phyloP scores from a whole-genome alignment of 768 basidiomycete species.

The Trametes elegans region DNA sequence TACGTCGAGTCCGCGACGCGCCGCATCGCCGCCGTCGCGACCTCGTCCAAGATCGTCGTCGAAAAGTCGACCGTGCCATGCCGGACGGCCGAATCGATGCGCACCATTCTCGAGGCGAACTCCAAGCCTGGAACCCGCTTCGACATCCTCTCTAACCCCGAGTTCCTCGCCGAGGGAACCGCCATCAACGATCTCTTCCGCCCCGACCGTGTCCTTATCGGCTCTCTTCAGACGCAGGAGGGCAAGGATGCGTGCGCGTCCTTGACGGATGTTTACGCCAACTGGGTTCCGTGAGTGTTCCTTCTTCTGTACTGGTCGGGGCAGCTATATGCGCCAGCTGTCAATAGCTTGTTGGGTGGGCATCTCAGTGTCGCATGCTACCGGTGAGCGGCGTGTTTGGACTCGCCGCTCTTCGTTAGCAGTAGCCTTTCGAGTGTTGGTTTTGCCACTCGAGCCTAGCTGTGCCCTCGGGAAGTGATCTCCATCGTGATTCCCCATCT shows the following conservation, averaged over 20 bases:
- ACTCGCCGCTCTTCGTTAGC: no score
- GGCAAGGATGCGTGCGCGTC: slow-evolving; percentile 79
- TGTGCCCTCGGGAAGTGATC: no score
- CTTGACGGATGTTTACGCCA: slow-evolving; percentile 80
- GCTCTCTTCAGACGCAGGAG: slow-evolving; percentile 87
- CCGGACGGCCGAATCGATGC: slow-evolving; percentile 98
- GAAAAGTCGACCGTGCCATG: slow-evolving; percentile 99
- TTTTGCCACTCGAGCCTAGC: no score
- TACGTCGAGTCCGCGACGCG: slow-evolving; percentile 97
- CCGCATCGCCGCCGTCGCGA: slow-evolving; percentile 90
- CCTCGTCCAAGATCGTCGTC: slow-evolving; percentile 93
- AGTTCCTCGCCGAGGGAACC: slow-evolving; percentile 98
- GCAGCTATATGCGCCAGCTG: not conserved
- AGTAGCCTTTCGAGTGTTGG: no score
- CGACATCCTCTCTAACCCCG: slow-evolving; percentile 98
- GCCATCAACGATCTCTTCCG: slow-evolving; percentile 85
- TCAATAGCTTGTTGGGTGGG: no score
- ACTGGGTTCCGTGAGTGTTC: slow-evolving; percentile 89
- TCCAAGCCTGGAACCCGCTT: slow-evolving; percentile 88
- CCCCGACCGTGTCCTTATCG: slow-evolving; percentile 97
- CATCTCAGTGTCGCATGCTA: no score
- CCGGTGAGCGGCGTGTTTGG: no score
- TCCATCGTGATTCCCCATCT: no score
- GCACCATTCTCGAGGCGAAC: slow-evolving; percentile 98
- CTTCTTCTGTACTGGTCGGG: not conserved